phyloP scores from a whole-genome alignment of 495 filamentous ascomycete genomes.

The Pseudomonodictys pantanalensis region DNA sequence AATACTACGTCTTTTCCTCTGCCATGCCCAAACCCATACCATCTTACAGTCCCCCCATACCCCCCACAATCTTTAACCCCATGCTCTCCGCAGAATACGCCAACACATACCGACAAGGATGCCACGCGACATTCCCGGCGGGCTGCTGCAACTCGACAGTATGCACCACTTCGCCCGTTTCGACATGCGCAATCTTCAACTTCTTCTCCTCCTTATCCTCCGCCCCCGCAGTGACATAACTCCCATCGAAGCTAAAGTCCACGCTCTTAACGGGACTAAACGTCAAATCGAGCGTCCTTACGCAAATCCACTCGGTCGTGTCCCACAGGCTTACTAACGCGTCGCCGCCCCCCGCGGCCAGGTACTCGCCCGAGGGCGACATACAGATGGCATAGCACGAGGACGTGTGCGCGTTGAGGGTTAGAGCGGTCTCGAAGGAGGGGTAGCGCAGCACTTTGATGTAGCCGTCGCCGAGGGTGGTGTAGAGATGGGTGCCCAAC shows the following conservation, averaged over 20 bases:
- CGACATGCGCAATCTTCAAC: slow-evolving; percentile 67
- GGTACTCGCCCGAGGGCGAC: slow-evolving; percentile 71
- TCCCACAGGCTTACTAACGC: slow-evolving; percentile 89
- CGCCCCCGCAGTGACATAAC: slow-evolving; percentile 78
- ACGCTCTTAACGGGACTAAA: slow-evolving; percentile 78
- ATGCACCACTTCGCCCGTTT: slow-evolving; percentile 82
- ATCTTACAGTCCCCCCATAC: not conserved
- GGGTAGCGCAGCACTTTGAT: slow-evolving; percentile 79
- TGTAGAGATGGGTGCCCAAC: slow-evolving; percentile 66
- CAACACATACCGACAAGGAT: slow-evolving; percentile 82
- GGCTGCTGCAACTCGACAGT: slow-evolving; percentile 67
- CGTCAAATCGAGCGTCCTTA: slow-evolving; percentile 69
- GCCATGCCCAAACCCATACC: no score
- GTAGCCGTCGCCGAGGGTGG: slow-evolving; percentile 78
- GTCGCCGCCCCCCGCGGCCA: slow-evolving; percentile 88
- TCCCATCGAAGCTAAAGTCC: slow-evolving; percentile 88
- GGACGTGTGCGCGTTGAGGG: slow-evolving; percentile 79
- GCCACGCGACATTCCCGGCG: slow-evolving; percentile 70
- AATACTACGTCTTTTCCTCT: no score
- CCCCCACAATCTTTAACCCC: slow-evolving; percentile 77
- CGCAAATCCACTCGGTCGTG: slow-evolving; percentile 86
- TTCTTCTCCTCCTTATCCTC: slow-evolving; percentile 68
- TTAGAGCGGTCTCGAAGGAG: slow-evolving; percentile 50
- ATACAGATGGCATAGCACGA: slow-evolving; percentile 68
- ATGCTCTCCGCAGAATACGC: slow-evolving; percentile 83